Evolutionary conservation across 495 filamentous ascomycete genomes (phyloP).

Genomic region (Penicillium malachiteum): DNA sequence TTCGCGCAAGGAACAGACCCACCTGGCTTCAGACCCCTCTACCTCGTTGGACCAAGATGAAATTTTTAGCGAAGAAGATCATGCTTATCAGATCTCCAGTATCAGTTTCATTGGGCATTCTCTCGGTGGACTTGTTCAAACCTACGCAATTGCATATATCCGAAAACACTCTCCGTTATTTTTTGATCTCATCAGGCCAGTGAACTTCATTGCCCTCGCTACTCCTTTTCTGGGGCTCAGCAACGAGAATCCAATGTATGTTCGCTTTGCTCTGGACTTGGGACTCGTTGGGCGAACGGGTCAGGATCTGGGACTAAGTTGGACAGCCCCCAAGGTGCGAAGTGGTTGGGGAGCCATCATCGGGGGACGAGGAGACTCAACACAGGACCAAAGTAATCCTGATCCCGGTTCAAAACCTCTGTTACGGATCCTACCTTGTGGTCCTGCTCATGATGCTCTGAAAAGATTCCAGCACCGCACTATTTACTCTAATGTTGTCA

Average conservation of each 20-base stretch:
- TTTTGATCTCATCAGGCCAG: conserved; percentile 79
- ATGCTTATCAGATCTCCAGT: conserved; percentile 82
- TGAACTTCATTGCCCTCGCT: conserved; percentile 93
- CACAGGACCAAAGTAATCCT: conserved; percentile 60
- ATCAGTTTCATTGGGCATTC: conserved; percentile 97
- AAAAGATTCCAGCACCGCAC: conserved; percentile 88
- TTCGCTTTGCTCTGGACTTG: conserved; percentile 95
- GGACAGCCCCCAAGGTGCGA: conserved; percentile 81
- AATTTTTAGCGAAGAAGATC: conserved; percentile 33
- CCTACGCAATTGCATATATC: conserved; percentile 95
- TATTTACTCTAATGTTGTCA: conserved; percentile 95
- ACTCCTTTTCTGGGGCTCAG: conserved; percentile 89
- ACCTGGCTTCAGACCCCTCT: conserved; percentile 9
- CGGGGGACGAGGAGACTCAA: conserved; percentile 67
- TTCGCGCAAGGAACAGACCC: conserved; percentile 21
- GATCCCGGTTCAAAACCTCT: conserved; percentile 85
- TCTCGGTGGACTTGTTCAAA: conserved; percentile 86
- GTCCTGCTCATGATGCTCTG: conserved; percentile 84
- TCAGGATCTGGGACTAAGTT: conserved; percentile 90
- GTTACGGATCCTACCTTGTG: conserved; percentile 85
- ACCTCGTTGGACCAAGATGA: conserved; percentile 12
- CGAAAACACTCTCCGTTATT: conserved; percentile 92
- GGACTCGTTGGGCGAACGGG: conserved; percentile 93
- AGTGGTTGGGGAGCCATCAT: conserved; percentile 88
- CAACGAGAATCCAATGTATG: conserved; percentile 96